Evolutionary conservation across 169 alveolate species (phyloP), one percentile per base, ranked within the genome.

Genomic region (Eimeria brunetti): DNA sequence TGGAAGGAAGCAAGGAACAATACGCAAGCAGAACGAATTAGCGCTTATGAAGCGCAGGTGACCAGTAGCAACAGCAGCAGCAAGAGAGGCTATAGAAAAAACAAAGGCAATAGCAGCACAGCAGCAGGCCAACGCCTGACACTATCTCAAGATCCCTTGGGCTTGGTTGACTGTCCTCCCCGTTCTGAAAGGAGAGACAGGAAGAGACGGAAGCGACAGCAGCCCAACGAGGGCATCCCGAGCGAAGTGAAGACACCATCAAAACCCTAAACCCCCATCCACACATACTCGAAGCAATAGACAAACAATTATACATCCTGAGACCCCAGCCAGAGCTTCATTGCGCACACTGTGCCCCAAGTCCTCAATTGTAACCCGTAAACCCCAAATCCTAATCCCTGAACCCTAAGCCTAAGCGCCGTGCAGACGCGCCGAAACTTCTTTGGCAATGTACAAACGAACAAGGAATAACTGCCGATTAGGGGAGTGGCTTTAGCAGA

Each of bases 201-300:
- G 84, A 33, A 18, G 84, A 1, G 41, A 80, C 88, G n/a, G 60
- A 41, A 7, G 88, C 27, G 9, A 80, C 60, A 11, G 90, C 90
- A 2, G 90, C 90, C 90, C 90, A 83, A 1, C 90, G 73, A 8
- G 90, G 90, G 36, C 73, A 60, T 12, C 90, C 90, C 53, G 90
- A 83, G 24, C 90, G 90, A 49, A 83, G 90, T 4, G 90, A 83
- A 30, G 90, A 83, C 58, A 83, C 49, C 49, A 83, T n/a, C 90
- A 83, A 83, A 83, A 83, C 73, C 73, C 90, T 83, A 83, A 27
- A 33, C 51, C 51, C 75, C 7, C 90, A 51, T 36, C 14, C 75
- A 83, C 75, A 53, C 64, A 78, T 27, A 78, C 88, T 27, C 64
- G 30, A 78, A 78, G 44, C 67, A 6, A 53, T 56, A 36, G 12